Base-by-base conservation (phyloP, 345 rosid genomes). In the Erodium maritimum region DNA sequence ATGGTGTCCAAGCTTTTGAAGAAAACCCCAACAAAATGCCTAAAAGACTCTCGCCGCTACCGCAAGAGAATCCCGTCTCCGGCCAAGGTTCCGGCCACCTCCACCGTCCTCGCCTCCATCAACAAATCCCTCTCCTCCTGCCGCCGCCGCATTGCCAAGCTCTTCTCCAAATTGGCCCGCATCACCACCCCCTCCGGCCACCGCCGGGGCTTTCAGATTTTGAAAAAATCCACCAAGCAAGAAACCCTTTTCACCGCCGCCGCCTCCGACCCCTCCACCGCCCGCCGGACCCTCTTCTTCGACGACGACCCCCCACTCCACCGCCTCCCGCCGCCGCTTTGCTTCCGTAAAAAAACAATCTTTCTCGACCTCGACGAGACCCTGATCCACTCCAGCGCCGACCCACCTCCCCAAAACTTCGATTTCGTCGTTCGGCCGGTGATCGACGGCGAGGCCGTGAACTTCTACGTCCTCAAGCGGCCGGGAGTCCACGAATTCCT, bases 301-400 rank as follows among this genome's bases (percentile, higher is more conserved):
- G 59, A 74, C 4, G 55, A 52, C 0, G 73, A 70, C 50, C n/a
- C n/a, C n/a, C n/a, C n/a, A n/a, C n/a, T n/a, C n/a, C n/a, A n/a
- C n/a, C 23, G 20, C 48, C 77, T 82, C 19, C 85, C 84, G 0
- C 84, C 80, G 0, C 17, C 70, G 68, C 62, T 52, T 19, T 74
- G 76, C 0, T 34, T 67, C 0, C 23, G 29, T 33, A 79, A 79
- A 61, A 85, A 61, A 69, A 88, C 96, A 2, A 73, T 86, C n/a
- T 82, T 88, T 66, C 81, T 91, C 13, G 98, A 91, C 66, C 93
- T 91, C 1, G 98, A 91, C 55, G 96, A 91, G 69, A 91, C 96
- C 0, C 72, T 88, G 8, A 73, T 88, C 20, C 98, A 91, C 61
- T 88, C 98, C n/a, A 73, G 78, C 19, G 59, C 88, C 5, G 93